These are phyloP conservation scores for Pichia heedii DNA, from an alignment of 805 yeast genomes.

Conservation along the genomic window DNA sequence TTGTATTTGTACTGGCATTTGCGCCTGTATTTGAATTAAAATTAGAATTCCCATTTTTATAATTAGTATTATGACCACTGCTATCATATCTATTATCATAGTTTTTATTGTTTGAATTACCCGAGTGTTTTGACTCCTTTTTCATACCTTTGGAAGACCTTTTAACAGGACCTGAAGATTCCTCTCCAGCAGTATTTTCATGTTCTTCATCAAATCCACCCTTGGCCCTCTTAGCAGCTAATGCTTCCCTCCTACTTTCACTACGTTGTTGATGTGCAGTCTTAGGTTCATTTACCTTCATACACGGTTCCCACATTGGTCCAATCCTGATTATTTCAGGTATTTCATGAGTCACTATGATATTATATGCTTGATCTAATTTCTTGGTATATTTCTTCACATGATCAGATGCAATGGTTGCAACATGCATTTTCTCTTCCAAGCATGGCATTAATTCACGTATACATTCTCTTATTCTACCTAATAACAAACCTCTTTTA, in stretches of 20 bases:
- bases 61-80: neutral
- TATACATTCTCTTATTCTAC: conserved; percentile 36
- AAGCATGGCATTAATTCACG: conserved; percentile 80
- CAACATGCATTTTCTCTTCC: conserved; percentile 96
- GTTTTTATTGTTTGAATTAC: neutral
- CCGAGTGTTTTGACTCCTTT: neutral
- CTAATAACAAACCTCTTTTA: conserved; percentile 30
- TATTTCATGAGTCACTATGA: conserved; percentile 64
- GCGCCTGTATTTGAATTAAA: neutral
- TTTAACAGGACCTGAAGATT: conserved; percentile 7
- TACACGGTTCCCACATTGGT: conserved; percentile 84
- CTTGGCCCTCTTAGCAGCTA: conserved; percentile 74
- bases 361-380: conserved; percentile 73
- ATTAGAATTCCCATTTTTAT: neutral
- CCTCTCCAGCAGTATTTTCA: conserved; percentile 18
- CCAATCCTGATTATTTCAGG: conserved; percentile 76
- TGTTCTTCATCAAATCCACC: conserved; percentile 18
- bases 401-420: conserved; percentile 79
- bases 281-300: conserved; percentile 48
- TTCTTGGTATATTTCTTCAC: conserved; percentile 60
- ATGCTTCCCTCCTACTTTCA: conserved; percentile 81
- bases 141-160: neutral
- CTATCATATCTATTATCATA: neutral
- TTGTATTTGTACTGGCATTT: no score
- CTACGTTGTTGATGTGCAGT: conserved; percentile 69